Conservation (phyloP, 2,329 filamentous ascomycete species). For the Diaporthe vaccinii region DNA sequence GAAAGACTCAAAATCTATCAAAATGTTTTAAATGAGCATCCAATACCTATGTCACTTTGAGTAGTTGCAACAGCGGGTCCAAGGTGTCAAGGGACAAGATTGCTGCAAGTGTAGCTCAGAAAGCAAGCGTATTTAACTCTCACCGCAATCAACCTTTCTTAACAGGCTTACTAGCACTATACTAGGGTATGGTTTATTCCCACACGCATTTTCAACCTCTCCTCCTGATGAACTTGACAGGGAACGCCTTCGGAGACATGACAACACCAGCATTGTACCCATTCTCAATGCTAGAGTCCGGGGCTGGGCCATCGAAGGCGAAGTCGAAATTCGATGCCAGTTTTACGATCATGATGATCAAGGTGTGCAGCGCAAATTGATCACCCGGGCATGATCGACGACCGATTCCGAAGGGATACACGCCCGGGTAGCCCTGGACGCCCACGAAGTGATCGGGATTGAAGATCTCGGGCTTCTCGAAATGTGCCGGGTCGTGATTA, state of each 20-base stretch:
- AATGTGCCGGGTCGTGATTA: slow-evolving; percentile 17
- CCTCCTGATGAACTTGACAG: slow-evolving; percentile 25
- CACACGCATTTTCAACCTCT: neutral
- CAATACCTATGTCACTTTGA: neutral
- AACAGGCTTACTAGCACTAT: too few relatives aligned
- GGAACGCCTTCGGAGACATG: neutral
- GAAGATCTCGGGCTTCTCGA: neutral
- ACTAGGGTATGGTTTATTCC: neutral
- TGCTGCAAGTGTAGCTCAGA: too few relatives aligned
- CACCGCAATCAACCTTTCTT: too few relatives aligned
- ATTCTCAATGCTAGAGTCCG: slow-evolving; percentile 14
- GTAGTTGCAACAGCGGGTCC: neutral
- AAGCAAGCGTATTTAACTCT: too few relatives aligned
- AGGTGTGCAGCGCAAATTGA: slow-evolving; percentile 16
- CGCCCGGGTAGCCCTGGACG: neutral
- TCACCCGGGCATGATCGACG: slow-evolving; percentile 27
- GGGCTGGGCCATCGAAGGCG: slow-evolving; percentile 4
- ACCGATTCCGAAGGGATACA: slow-evolving; percentile 9
- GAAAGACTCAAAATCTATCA: neutral
- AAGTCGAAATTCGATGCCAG: slow-evolving; percentile 15
- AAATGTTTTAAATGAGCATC: too few relatives aligned
- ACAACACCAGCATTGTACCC: slow-evolving; percentile 14
- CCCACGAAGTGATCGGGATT: slow-evolving; percentile 18
- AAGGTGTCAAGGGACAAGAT: too few relatives aligned
- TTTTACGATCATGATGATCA: slow-evolving; percentile 25